phyloP scores from a whole-genome alignment of 2,329 filamentous ascomycete species.

The Hirsutella minnesotensis region DNA sequence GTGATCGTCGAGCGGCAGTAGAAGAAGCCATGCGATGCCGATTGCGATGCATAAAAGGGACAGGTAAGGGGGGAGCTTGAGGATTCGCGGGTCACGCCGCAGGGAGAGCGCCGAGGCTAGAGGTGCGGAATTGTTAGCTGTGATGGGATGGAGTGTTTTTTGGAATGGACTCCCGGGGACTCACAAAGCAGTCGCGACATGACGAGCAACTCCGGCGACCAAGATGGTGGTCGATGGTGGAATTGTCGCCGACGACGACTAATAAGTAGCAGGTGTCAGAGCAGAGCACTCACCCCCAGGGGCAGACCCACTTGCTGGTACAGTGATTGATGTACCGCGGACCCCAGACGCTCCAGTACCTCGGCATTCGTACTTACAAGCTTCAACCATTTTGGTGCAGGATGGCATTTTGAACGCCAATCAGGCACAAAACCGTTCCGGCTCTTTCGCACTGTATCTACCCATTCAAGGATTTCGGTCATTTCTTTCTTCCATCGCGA shows the following conservation, averaged over 20 bases:
- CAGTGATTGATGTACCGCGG: too few species aligned
- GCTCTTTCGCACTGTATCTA: too few species aligned
- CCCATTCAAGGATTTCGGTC: too few species aligned
- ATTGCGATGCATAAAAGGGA: constrained; percentile 76
- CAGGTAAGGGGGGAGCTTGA: constrained; percentile 77
- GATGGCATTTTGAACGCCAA: too few species aligned
- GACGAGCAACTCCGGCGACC: constrained; percentile 4
- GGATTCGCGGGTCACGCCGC: constrained; percentile 68
- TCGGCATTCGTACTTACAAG: too few species aligned
- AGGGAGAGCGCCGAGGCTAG: constrained; percentile 53
- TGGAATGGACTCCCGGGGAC: constrained; percentile 9
- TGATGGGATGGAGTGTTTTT: background rate
- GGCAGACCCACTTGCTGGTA: too few species aligned
- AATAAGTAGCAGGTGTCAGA: too few species aligned
- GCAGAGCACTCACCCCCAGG: too few species aligned
- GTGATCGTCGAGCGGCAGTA: constrained; percentile 83
- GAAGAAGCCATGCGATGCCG: constrained; percentile 78
- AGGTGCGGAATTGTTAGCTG: background rate
- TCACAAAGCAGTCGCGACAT: constrained; percentile 46
- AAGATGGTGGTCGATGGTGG: background rate
- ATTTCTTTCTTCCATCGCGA: too few species aligned
- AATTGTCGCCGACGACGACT: background rate
- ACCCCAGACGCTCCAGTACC: too few species aligned
- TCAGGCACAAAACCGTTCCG: too few species aligned
- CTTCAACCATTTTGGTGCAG: too few species aligned